Conservation (phyloP, 2,329 filamentous ascomycete genomes). For the Ceratocystis destructans region DNA sequence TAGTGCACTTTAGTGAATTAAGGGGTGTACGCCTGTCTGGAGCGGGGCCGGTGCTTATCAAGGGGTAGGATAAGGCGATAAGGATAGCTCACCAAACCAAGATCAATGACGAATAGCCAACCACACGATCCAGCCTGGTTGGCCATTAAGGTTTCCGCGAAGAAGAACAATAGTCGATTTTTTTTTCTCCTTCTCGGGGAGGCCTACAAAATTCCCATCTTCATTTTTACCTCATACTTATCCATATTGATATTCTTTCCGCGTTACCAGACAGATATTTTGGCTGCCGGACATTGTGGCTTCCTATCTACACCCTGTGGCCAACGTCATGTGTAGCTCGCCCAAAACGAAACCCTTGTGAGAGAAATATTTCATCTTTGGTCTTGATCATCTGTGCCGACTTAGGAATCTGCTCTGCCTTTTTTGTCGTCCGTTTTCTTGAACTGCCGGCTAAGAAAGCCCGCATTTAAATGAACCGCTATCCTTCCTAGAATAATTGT, state of each 20-base stretch:
- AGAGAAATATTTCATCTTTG: neutral
- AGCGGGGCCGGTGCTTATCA: constrained; percentile 1
- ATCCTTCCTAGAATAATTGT: neutral
- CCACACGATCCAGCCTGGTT: neutral
- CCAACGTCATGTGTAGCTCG: constrained; percentile 1
- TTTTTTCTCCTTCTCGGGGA: neutral
- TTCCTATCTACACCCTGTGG: neutral
- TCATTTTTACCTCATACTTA: neutral
- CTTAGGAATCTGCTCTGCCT: neutral
- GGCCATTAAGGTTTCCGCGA: neutral
- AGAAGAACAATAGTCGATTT: neutral
- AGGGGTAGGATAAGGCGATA: neutral
- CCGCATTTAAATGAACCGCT: neutral
- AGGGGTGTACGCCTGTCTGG: neutral
- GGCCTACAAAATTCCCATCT: neutral
- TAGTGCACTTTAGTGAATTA: neutral
- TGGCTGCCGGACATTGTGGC: neutral
- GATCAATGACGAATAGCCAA: neutral
- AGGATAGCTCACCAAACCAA: neutral
- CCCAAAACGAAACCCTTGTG: neutral
- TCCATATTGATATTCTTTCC: neutral
- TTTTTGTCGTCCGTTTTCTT: neutral
- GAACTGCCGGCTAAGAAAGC: neutral
- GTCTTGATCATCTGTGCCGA: neutral
- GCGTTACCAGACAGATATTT: neutral